phyloP scores from a whole-genome alignment of 73 alveolate species.

The Blepharisma japonicum region DNA sequence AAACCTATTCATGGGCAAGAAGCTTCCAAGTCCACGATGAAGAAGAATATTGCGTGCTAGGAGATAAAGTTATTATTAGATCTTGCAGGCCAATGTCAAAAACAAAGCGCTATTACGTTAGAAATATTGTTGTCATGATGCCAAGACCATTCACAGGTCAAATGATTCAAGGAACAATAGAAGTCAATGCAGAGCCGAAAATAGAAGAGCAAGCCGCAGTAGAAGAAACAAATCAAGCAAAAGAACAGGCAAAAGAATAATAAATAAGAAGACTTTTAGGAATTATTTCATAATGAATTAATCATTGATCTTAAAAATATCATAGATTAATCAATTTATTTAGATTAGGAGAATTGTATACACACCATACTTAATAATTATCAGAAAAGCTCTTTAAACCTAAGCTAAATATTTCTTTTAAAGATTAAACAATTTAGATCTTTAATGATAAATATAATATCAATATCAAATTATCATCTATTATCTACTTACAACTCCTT shows the following conservation, averaged over 20 bases:
- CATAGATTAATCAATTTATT: too few relatives aligned
- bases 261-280: too few relatives aligned
- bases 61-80: slow-evolving; percentile 63
- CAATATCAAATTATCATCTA: too few relatives aligned
- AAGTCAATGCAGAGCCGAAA: not conserved
- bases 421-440: too few relatives aligned
- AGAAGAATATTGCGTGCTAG: slow-evolving; percentile 58
- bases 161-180: not conserved
- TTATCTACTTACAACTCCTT: not conserved
- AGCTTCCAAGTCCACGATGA: slow-evolving; percentile 58
- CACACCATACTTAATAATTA: too few relatives aligned
- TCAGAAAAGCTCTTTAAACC: too few relatives aligned
- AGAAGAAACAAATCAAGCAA: not conserved
- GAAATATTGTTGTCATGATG: slow-evolving; percentile 47
- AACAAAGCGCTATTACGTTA: slow-evolving; percentile 44
- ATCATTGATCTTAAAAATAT: too few relatives aligned
- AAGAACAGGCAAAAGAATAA: not conserved
- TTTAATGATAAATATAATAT: too few relatives aligned
- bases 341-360: too few relatives aligned
- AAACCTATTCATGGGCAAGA: not conserved
- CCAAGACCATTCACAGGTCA: slow-evolving; percentile 35
- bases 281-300: too few relatives aligned
- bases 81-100: slow-evolving; percentile 42
- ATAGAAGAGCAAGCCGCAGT: not conserved
- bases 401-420: too few relatives aligned